These are phyloP conservation scores for Talaromyces ruber DNA, from an alignment of 495 filamentous ascomycete genomes.

Conservation along the genomic window DNA sequence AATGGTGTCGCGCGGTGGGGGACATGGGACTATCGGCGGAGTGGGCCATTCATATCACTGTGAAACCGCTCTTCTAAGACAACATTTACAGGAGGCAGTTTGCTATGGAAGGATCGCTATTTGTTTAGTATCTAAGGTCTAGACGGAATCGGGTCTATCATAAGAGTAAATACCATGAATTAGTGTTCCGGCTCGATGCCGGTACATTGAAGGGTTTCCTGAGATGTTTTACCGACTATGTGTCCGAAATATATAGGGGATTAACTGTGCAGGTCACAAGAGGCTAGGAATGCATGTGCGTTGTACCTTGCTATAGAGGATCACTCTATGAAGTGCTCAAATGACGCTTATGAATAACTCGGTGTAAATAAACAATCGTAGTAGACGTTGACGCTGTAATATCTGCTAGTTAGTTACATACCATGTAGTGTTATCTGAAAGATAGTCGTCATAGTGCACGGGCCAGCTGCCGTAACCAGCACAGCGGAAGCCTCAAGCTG, in stretches of 20 bases:
- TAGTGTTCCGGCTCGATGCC: neutral
- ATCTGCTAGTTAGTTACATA: too few relatives aligned
- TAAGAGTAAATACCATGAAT: neutral
- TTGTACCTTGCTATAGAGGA: too few relatives aligned
- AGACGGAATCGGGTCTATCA: too few relatives aligned
- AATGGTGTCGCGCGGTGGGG: constrained; percentile 4
- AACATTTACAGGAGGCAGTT: neutral
- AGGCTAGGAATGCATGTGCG: too few relatives aligned
- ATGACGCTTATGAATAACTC: too few relatives aligned
- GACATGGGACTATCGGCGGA: constrained; percentile 3
- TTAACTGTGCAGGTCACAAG: too few relatives aligned
- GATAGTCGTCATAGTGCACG: constrained; percentile 2
- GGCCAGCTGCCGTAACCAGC: neutral
- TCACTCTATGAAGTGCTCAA: too few relatives aligned
- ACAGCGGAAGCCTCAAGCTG: neutral
- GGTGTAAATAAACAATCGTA: too few relatives aligned
- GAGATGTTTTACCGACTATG: neutral
- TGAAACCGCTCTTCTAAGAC: neutral
- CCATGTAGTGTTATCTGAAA: neutral
- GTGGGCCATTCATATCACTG: neutral
- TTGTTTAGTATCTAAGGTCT: neutral
- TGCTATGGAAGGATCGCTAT: neutral
- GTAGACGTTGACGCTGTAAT: too few relatives aligned
- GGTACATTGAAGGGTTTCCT: neutral
- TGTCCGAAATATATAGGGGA: neutral